Evolutionary conservation across 148 eudicot species (phyloP).

Genomic region (Cornus suecica): DNA sequence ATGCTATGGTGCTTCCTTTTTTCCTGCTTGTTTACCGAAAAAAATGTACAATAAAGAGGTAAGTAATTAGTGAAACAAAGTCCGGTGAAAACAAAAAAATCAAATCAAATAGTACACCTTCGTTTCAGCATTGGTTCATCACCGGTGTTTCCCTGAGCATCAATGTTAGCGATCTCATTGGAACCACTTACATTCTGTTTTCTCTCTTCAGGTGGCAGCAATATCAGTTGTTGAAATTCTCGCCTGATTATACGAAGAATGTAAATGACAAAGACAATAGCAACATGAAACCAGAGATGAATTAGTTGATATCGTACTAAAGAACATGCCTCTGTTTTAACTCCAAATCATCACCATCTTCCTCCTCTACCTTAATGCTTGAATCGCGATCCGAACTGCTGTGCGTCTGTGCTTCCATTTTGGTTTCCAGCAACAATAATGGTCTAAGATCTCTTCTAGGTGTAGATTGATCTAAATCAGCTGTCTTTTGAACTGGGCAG

Average conservation of each 20-base stretch:
- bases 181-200: conserved; percentile 24
- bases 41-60: background rate
- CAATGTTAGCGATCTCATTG: conserved; percentile 28
- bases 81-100: conserved; percentile 1
- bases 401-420: conserved; percentile 14
- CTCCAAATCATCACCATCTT: too few species aligned
- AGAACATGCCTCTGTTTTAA: too few species aligned
- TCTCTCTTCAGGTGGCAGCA: conserved; percentile 13
- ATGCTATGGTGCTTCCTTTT: conserved; percentile 44
- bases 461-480: conserved; percentile 26
- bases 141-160: conserved; percentile 37
- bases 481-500: conserved; percentile 19
- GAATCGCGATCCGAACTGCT: too few species aligned
- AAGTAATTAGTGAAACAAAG: background rate
- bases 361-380: too few species aligned
- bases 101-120: conserved; percentile 30
- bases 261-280: too few species aligned
- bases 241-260: too few species aligned
- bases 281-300: too few species aligned
- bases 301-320: too few species aligned
- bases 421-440: conserved; percentile 7
- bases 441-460: conserved; percentile 25
- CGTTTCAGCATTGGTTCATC: conserved; percentile 51
- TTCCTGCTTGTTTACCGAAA: conserved; percentile 34
- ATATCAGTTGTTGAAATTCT: background rate